Percentiles rank a stretch among this genome's conserved stretches.
Conservation (phyloP, 441 rosid genomes). For the Monsonia emarginata region DNA sequence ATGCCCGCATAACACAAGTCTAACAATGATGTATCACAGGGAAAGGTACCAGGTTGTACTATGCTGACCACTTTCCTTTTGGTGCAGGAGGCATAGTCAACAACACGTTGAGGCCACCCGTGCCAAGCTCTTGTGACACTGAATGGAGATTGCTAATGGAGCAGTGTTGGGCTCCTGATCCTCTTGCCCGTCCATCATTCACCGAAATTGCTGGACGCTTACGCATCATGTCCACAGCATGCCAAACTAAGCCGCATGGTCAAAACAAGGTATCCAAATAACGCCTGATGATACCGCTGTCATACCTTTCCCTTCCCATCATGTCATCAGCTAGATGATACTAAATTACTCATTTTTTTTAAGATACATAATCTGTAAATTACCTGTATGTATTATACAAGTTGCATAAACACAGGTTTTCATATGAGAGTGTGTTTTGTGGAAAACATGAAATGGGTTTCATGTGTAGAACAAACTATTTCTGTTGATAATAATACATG, state of each 20-base stretch:
- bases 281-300: background rate
- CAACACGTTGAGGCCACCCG: constrained; percentile 52
- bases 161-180: constrained; percentile 59
- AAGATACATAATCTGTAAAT: background rate
- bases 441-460: background rate
- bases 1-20: too few relatives aligned
- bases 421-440: background rate
- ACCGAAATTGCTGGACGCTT: constrained; percentile 25
- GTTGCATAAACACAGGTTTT: background rate
- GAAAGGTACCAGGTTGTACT: background rate
- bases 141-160: constrained; percentile 63
- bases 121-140: constrained; percentile 44
- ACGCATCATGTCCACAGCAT: constrained; percentile 2
- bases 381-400: background rate
- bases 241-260: background rate
- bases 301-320: background rate
- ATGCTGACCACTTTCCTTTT: background rate
- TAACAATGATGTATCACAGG: background rate
- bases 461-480: background rate
- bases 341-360: background rate
- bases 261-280: constrained; percentile 3
- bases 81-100: constrained; percentile 53
- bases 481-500: background rate
- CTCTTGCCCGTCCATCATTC: constrained; percentile 49
- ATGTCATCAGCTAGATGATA: background rate